phyloP scores from a whole-genome alignment of 176 grass and related monocot species.

The Ananas comosus region DNA sequence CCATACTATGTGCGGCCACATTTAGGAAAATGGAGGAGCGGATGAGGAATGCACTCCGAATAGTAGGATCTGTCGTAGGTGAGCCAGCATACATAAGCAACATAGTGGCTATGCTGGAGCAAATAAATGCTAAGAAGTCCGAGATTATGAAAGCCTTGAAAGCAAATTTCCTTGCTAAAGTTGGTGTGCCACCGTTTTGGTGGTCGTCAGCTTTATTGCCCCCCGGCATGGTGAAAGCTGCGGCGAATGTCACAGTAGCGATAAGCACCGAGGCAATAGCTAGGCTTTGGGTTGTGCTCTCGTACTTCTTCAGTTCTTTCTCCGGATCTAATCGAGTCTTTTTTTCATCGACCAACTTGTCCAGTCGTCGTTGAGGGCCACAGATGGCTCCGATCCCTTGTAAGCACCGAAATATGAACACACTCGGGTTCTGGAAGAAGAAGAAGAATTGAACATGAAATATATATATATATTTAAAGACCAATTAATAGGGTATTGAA shows the following conservation, averaged over 20 bases:
- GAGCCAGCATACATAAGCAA: neutral
- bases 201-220: neutral
- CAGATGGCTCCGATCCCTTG: neutral
- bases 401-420: neutral
- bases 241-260: slow-evolving; percentile 25
- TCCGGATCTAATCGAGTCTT: neutral
- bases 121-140: slow-evolving; percentile 5
- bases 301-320: neutral
- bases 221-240: slow-evolving; percentile 19
- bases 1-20: neutral
- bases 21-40: neutral
- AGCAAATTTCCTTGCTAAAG: neutral
- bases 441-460: neutral
- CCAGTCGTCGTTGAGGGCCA: neutral
- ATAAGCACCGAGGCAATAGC: slow-evolving; percentile 7
- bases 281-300: neutral
- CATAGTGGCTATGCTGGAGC: neutral
- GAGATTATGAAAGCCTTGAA: slow-evolving; percentile 13
- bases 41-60: neutral
- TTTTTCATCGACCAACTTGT: neutral
- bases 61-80: neutral
- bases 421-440: neutral
- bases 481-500: no score
- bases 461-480: no score
- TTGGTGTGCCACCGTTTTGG: neutral